Base-by-base conservation (phyloP, 163 green algal genomes). In the Chlorella variabilis region DNA sequence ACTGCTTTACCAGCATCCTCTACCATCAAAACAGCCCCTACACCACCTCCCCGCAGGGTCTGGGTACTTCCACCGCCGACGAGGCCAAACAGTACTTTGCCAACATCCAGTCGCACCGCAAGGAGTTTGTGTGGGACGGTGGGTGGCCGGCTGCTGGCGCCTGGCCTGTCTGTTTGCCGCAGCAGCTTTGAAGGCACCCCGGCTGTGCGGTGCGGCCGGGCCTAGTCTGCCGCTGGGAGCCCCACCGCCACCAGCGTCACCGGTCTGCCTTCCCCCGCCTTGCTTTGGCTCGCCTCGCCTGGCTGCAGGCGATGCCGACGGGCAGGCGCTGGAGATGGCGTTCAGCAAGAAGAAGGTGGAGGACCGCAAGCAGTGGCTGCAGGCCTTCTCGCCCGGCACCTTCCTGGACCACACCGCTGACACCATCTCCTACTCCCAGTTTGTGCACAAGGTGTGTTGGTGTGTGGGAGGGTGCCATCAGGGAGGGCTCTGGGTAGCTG, bases 261-360 rank as follows among this genome's bases (percentile, higher is more conserved):
- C n/a, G n/a, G n/a, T n/a, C n/a, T n/a, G n/a, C n/a, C n/a, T n/a
- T n/a, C n/a, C n/a, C n/a, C n/a, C n/a, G n/a, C n/a, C n/a, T n/a
- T n/a, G n/a, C n/a, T n/a, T n/a, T n/a, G n/a, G n/a, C n/a, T n/a
- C n/a, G n/a, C n/a, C n/a, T n/a, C n/a, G n/a, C n/a, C n/a, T 31
- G 8, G 18, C 27, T 61, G 33, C 84, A 96, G 94, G 92, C 20
- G 89, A 94, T 29, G 81, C 91, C 7, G 97, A 99, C 84, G 94
- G 92, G 21, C 54, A 90, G 48, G 86, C 89, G 34, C 96, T 99
- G 36, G 95, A 99, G 86, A 95, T 99, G 94, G 97, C 96, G 0
- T 99, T 99, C 88, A 95, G 87, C 86, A 99, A 99, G 92, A 99
- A 99, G 89, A 94, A 94, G 58, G 91, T 98, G n/a, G 96, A 99